Base-by-base conservation (phyloP, 2,329 filamentous ascomycete species). In the Chlorencoelia australis region DNA sequence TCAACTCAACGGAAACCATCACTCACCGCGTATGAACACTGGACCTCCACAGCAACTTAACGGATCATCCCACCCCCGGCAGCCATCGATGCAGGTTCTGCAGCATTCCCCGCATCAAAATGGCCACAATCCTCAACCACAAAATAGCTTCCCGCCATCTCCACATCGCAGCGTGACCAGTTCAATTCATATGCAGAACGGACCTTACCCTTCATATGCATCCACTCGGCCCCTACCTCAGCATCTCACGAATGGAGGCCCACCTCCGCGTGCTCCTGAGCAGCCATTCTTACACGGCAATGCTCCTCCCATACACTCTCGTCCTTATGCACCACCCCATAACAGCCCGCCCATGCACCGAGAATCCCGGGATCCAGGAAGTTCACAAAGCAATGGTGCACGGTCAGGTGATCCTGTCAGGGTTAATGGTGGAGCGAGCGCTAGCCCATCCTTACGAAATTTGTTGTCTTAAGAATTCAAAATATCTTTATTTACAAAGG, bases 381-480 rank as follows among this genome's bases (percentile, higher is more conserved):
- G 38, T 21, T 35, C 20, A 46, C 55, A 47, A 30, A 48, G 39
- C 17, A 59, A 54, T 34, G 47, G 49, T 7, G 43, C 53, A 19
- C 39, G 59, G 30, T 51, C 61, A 34, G 50, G 53, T 35, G 67
- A 71, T 32, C n/a, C n/a, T n/a, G 56, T 43, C 14, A 62, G 69
- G 31, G 64, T 68, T 20, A 61, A 68, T 19, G 72, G 71, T 33
- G 80, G 80, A n/a, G 82, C 82, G 4, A 87, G 82, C 51, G 80
- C 82, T 11, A 87, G 78, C 52, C 81, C 82, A 8, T 86, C 82
- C 7, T 58, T 88, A 43, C 74, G 78, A 49, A 87, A 88, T 51
- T 59, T 88, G 32, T 67, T 88, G 36, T 80, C 75, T 31, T 85
- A 59, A 32, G 5, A n/a, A 10, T 30, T n/a, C n/a, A n/a, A n/a